Evolutionary conservation across 192 early-diverging fungal genomes (phyloP).

Genomic region (Physocladia obscura): DNA sequence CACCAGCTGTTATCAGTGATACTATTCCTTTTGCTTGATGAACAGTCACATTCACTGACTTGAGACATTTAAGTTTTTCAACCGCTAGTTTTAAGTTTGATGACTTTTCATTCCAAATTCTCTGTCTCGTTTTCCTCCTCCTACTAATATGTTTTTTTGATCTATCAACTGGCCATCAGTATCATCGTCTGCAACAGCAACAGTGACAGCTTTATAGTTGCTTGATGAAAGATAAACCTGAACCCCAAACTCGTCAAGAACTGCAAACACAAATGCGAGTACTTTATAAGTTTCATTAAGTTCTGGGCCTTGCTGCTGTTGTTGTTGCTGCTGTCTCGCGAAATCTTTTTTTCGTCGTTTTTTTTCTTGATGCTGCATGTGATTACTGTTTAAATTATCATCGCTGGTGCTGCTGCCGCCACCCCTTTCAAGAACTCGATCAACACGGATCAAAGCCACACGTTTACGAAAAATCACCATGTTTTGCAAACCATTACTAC

Average conservation of each 20-base stretch:
- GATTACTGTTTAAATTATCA: too few relatives aligned
- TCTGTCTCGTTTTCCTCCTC: not conserved
- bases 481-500: not conserved
- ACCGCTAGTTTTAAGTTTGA: not conserved
- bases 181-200: constrained; percentile 4
- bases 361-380: too few relatives aligned
- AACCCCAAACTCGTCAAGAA: constrained; percentile 5
- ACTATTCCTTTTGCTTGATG: not conserved
- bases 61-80: not conserved
- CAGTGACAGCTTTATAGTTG: constrained; percentile 1
- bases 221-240: not conserved
- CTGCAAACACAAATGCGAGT: not conserved
- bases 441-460: not conserved
- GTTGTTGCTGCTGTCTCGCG: too few relatives aligned
- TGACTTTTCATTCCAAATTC: not conserved
- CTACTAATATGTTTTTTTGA: not conserved
- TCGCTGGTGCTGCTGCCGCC: not conserved
- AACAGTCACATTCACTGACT: not conserved
- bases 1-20: not conserved
- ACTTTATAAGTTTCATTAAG: not conserved
- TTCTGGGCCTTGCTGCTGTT: not conserved
- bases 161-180: not conserved
- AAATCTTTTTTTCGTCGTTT: too few relatives aligned
- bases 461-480: constrained; percentile 3
- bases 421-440: constrained; percentile 7